These are phyloP conservation scores for Annulohypoxylon truncatum DNA, from an alignment of 2,329 filamentous ascomycete species.

Conservation along the genomic window DNA sequence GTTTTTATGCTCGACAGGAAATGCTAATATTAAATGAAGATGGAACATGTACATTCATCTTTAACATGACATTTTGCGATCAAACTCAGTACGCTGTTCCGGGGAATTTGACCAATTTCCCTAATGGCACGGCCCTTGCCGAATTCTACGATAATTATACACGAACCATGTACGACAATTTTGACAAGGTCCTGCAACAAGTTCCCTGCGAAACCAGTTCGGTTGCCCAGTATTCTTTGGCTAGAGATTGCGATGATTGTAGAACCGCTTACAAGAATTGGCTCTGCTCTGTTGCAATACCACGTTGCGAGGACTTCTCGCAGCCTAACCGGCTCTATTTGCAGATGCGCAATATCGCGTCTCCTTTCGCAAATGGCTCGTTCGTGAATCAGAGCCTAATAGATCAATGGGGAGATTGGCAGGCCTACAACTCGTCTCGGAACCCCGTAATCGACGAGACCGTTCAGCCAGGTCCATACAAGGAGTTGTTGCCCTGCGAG, in stretches of 20 bases:
- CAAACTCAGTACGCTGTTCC: conserved; percentile 93
- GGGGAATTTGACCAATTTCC: conserved; percentile 74
- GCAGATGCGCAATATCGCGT: conserved; percentile 76
- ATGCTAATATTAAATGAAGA: conserved; percentile 27
- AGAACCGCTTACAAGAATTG: conserved; percentile 86
- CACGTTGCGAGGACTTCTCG: conserved; percentile 88
- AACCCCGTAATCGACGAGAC: conserved; percentile 77
- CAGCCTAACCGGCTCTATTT: conserved; percentile 62
- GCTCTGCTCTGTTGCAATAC: conserved; percentile 94
- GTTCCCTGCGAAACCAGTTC: conserved; percentile 83
- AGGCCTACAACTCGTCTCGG: conserved; percentile 68
- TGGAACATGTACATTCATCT: conserved; percentile 79
- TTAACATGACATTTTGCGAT: conserved; percentile 88
- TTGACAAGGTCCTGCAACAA: conserved; percentile 84
- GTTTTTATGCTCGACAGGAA: not conserved
- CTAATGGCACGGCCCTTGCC: conserved; percentile 70
- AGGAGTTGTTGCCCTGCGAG: conserved; percentile 88
- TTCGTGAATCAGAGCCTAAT: conserved; percentile 55
- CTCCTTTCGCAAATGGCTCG: conserved; percentile 77
- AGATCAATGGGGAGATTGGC: conserved; percentile 44
- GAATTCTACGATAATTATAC: conserved; percentile 84
- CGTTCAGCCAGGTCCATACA: conserved; percentile 88
- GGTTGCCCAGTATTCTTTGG: conserved; percentile 84
- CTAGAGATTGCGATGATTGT: conserved; percentile 80
- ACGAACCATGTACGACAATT: conserved; percentile 75